Percentiles rank a stretch among this genome's conserved stretches.
Evolutionary conservation across 2,329 filamentous ascomycete species (phyloP).

Genomic region (Aspergillus calidoustus): DNA sequence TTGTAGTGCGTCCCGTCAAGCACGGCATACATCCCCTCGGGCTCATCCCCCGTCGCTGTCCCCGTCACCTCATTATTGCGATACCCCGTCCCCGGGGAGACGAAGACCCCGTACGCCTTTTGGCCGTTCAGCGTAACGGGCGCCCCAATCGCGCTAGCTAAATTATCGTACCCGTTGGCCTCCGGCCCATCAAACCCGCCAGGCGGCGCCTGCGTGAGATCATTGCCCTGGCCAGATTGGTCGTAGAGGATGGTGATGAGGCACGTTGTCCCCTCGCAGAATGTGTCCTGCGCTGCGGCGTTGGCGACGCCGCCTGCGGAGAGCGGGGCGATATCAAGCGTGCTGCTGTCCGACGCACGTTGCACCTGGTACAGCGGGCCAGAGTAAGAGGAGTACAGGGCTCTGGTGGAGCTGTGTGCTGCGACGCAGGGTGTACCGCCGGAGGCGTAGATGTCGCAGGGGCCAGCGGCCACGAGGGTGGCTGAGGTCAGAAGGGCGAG

Average conservation of each 20-base stretch:
- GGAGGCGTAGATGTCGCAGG: constrained; percentile 65
- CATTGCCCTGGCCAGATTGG: constrained; percentile 65
- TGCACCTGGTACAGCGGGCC: constrained; percentile 64
- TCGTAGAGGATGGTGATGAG: constrained; percentile 69
- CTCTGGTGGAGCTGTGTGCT: constrained; percentile 68
- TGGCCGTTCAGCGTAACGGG: constrained; percentile 65
- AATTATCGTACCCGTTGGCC: constrained; percentile 61
- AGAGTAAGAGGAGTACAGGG: constrained; percentile 59
- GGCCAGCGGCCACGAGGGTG: constrained; percentile 56
- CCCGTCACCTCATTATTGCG: constrained; percentile 61
- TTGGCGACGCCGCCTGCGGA: constrained; percentile 67
- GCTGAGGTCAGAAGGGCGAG: constrained; percentile 42
- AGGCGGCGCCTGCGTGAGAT: constrained; percentile 65
- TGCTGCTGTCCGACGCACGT: constrained; percentile 57
- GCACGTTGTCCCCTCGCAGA: constrained; percentile 65
- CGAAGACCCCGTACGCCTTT: constrained; percentile 67
- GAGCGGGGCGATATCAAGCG: constrained; percentile 55
- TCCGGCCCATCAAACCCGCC: constrained; percentile 63
- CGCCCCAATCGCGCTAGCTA: constrained; percentile 63
- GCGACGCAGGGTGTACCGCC: constrained; percentile 67
- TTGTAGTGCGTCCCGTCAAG: constrained; percentile 43
- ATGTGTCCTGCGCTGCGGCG: constrained; percentile 63
- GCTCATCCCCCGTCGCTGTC: constrained; percentile 58
- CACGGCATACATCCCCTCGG: constrained; percentile 47
- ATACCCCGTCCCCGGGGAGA: constrained; percentile 66